A percentile compares a stretch with the other conserved stretches of the same genome.
These are phyloP conservation scores for Filobasidium floriforme DNA, from an alignment of 768 basidiomycete genomes.

Conservation along the genomic window DNA sequence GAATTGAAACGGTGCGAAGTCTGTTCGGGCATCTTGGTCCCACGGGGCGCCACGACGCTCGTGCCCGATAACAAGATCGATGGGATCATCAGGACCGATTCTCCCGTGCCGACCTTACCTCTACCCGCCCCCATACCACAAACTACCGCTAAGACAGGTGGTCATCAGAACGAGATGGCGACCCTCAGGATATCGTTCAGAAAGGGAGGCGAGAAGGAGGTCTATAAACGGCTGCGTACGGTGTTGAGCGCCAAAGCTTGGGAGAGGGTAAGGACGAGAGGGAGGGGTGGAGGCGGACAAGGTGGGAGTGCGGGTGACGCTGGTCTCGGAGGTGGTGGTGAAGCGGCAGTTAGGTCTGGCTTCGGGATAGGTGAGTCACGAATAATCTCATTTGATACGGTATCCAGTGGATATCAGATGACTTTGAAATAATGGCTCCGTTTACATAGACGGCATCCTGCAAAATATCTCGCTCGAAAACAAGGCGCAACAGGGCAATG, in stretches of 20 bases:
- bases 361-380: slow-evolving; percentile 17
- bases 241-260: slow-evolving; percentile 65
- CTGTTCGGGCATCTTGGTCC: slow-evolving; percentile 64
- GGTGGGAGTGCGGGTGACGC: not conserved
- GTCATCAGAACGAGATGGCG: slow-evolving; percentile 20
- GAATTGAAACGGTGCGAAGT: slow-evolving; percentile 72
- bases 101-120: not conserved
- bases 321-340: not conserved
- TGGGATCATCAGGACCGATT: not conserved
- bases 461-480: slow-evolving; percentile 63
- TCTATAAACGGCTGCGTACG: slow-evolving; percentile 69
- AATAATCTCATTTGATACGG: not conserved
- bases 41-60: not conserved
- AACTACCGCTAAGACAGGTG: not conserved
- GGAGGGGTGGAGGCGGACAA: slow-evolving; percentile 1
- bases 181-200: slow-evolving; percentile 80
- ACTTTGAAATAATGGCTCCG: too few species aligned
- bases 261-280: slow-evolving; percentile 51
- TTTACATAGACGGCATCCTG: slow-evolving; percentile 71
- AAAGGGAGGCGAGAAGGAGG: slow-evolving; percentile 75
- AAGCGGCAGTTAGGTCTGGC: not conserved
- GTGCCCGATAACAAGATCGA: not conserved
- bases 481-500: slow-evolving; percentile 56
- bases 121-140: slow-evolving; percentile 6
- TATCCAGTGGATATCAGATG: too few species aligned